A percentile compares a stretch with the other conserved stretches of the same genome.
Evolutionary conservation across 2,329 filamentous ascomycete genomes (phyloP).

Genomic region (Cladosporium sp.): DNA sequence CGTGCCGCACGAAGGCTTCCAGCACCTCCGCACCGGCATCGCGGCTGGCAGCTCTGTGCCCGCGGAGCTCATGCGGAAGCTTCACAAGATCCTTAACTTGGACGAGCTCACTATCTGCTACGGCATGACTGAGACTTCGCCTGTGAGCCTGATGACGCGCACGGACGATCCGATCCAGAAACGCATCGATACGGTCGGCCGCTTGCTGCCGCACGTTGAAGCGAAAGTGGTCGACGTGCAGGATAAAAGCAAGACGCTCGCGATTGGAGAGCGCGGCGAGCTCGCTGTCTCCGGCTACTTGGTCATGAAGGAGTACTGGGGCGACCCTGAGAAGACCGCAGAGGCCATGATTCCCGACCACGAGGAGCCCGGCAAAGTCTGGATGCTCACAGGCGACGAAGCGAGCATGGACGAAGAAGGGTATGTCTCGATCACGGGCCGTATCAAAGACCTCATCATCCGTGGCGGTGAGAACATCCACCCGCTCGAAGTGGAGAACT

Average conservation of each 20-base stretch:
- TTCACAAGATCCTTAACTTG: constrained; percentile 70
- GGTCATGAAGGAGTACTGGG: constrained; percentile 87
- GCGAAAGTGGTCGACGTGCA: constrained; percentile 69
- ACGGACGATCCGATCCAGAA: constrained; percentile 68
- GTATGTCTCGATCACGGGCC: constrained; percentile 80
- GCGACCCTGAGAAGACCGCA: constrained; percentile 60
- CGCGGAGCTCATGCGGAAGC: constrained; percentile 67
- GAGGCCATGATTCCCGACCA: constrained; percentile 59
- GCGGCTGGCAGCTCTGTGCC: constrained; percentile 84
- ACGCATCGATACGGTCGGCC: constrained; percentile 69
- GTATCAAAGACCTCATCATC: constrained; percentile 95
- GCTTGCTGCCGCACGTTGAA: constrained; percentile 73
- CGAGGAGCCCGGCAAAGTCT: constrained; percentile 54
- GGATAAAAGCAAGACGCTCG: constrained; percentile 55
- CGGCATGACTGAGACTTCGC: constrained; percentile 87
- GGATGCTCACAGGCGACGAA: constrained; percentile 94
- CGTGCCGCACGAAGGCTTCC: constrained; percentile 48
- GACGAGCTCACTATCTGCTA: constrained; percentile 87
- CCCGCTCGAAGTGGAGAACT: constrained; percentile 87
- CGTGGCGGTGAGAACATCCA: constrained; percentile 94
- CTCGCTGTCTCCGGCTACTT: constrained; percentile 78
- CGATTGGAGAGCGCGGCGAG: constrained; percentile 66
- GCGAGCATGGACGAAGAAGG: constrained; percentile 76
- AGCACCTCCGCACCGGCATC: constrained; percentile 77
- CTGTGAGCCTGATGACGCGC: constrained; percentile 70